A percentile compares a stretch with the other conserved stretches of the same genome.
Conservation (phyloP, 768 basidiomycete genomes). For the Mycena indigotica region DNA sequence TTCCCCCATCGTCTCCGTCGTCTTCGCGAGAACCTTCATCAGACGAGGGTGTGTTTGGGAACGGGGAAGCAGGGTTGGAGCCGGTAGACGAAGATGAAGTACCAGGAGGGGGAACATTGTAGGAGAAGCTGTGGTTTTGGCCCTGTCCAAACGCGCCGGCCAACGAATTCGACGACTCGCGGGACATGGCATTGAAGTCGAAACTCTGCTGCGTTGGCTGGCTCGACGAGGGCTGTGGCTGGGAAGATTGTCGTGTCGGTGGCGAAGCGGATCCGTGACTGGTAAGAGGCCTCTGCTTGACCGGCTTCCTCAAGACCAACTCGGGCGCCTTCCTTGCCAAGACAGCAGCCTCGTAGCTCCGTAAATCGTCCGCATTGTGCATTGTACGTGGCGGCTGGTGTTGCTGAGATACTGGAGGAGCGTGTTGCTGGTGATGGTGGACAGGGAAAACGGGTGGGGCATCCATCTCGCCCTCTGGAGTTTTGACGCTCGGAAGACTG, state of each 20-base stretch:
- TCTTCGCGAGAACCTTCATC: background rate
- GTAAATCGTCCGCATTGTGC: slow-evolving; percentile 61
- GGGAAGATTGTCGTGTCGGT: slow-evolving; percentile 31
- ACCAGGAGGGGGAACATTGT: slow-evolving; percentile 33
- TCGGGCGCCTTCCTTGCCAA: slow-evolving; percentile 63
- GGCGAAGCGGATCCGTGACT: slow-evolving; percentile 28
- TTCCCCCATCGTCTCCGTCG: background rate
- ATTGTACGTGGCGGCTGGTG: slow-evolving; percentile 40
- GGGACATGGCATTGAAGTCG: slow-evolving; percentile 9
- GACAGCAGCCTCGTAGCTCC: slow-evolving; percentile 75
- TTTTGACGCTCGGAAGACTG: slow-evolving; percentile 70
- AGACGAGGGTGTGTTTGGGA: background rate
- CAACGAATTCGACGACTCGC: slow-evolving; percentile 9
- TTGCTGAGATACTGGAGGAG: slow-evolving; percentile 4
- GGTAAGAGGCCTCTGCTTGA: slow-evolving; percentile 52
- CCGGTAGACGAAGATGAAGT: slow-evolving; percentile 28
- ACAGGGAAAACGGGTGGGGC: slow-evolving; percentile 17
- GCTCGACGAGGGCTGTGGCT: background rate
- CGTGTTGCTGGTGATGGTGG: slow-evolving; percentile 19
- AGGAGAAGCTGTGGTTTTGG: slow-evolving; percentile 20
- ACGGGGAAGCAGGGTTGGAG: slow-evolving; percentile 1
- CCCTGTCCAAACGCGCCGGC: slow-evolving; percentile 18
- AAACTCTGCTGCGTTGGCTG: slow-evolving; percentile 1
- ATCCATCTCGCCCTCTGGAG: slow-evolving; percentile 49
- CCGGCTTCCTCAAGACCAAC: slow-evolving; percentile 46